Evolutionary conservation across 352 stramenopile species (phyloP).

Genomic region (Pythium insidiosum): DNA sequence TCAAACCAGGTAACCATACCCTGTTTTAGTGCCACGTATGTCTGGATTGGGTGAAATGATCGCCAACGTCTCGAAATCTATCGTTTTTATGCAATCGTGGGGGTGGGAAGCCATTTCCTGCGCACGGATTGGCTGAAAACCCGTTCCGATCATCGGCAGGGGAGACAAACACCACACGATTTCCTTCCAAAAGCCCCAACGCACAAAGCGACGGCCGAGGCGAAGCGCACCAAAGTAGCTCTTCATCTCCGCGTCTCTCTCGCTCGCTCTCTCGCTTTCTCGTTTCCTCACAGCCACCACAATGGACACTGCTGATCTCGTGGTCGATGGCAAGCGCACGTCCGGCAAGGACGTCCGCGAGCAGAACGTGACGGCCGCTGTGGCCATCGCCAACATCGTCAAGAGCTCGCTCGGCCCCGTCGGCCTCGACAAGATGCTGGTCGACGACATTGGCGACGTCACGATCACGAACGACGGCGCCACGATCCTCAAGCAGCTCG

Average conservation of each 20-base stretch:
- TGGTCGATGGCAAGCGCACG: constrained; percentile 87
- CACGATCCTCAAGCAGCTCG: constrained; percentile 99
- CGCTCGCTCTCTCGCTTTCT: no score
- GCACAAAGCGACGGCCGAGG: constrained; percentile 1
- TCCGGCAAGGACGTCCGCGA: constrained; percentile 92
- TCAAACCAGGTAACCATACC: no score
- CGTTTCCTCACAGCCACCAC: constrained; percentile 4
- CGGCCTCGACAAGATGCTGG: constrained; percentile 99
- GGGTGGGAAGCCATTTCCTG: not conserved
- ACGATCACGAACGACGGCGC: constrained; percentile 99
- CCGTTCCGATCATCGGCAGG: not conserved
- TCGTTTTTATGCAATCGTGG: constrained; percentile 8
- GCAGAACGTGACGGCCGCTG: constrained; percentile 95
- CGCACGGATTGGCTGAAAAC: constrained; percentile 7
- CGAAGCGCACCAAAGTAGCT: no score
- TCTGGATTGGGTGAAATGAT: no score
- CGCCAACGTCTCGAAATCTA: no score
- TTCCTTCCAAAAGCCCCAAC: constrained; percentile 20
- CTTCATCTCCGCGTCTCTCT: no score
- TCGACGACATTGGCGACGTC: constrained; percentile 97
- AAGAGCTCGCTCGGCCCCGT: constrained; percentile 98
- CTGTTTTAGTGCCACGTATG: no score
- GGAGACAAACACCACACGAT: constrained; percentile 35
- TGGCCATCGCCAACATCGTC: constrained; percentile 99
- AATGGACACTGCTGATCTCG: constrained; percentile 74